Percentiles rank a stretch among this genome's conserved stretches.
Evolutionary conservation across 306 rosid genomes (phyloP).

Genomic region (Trifolium pratense): DNA sequence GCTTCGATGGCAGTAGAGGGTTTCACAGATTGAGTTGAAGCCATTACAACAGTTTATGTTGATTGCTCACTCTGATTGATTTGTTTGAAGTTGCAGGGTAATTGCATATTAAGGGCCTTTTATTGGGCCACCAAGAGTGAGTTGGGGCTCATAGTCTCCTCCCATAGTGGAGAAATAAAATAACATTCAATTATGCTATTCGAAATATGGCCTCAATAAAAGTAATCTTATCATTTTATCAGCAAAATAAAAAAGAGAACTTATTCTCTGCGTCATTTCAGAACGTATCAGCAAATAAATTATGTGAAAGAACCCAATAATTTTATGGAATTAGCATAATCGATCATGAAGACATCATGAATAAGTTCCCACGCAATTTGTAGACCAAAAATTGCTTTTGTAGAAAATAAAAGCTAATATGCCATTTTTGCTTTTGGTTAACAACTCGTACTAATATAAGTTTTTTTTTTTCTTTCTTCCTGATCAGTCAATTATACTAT

Average conservation of each 20-base stretch:
- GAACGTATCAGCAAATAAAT: constrained; percentile 27
- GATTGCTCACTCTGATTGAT: constrained; percentile 31
- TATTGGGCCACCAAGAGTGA: constrained; percentile 37
- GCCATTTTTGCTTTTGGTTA: constrained; percentile 24
- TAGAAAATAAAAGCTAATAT: constrained; percentile 11
- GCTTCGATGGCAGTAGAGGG: constrained; percentile 38
- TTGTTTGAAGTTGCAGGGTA: constrained; percentile 37
- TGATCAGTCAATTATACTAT: no score
- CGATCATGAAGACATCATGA: constrained; percentile 31
- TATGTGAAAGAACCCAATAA: constrained; percentile 32
- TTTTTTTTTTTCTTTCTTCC: no score
- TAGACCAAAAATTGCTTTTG: constrained; percentile 14
- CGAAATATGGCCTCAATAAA: constrained; percentile 36
- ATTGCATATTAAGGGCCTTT: constrained; percentile 34
- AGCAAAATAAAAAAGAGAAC: constrained; percentile 32
- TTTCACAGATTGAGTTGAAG: constrained; percentile 53
- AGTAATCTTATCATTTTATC: constrained; percentile 30
- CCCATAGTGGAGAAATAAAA: constrained; percentile 40
- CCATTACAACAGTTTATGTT: constrained; percentile 45
- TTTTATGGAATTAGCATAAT: constrained; percentile 38
- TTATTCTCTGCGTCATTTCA: constrained; percentile 42
- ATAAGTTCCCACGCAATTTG: constrained; percentile 43
- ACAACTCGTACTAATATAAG: no score
- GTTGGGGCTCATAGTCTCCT: constrained; percentile 16
- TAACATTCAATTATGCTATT: constrained; percentile 40